Evolutionary conservation across 371 early-diverging fungal species (phyloP).

Genomic region (Capillidium rhysosporum): DNA sequence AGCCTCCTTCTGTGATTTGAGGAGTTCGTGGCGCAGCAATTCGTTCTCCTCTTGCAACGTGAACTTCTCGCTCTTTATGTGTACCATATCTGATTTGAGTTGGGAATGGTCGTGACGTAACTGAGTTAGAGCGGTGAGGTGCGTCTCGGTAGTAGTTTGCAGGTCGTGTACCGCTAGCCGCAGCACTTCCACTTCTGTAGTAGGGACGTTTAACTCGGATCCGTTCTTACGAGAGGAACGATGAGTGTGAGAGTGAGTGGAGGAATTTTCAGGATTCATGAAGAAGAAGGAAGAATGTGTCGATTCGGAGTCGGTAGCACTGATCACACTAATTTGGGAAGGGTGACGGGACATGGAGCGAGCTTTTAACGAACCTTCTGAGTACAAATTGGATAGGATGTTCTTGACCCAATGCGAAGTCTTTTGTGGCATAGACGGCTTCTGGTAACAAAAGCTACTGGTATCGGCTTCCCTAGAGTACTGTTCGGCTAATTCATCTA

Average conservation of each 20-base stretch:
- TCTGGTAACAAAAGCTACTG: neutral
- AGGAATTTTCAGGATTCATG: neutral
- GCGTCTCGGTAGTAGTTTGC: neutral
- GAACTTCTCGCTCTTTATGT: neutral
- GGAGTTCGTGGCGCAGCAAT: neutral
- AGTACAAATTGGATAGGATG: neutral
- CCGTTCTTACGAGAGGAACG: neutral
- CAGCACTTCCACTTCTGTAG: conserved; percentile 1
- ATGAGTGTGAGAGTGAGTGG: neutral
- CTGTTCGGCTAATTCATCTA: neutral
- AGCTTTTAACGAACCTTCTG: neutral
- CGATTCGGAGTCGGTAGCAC: neutral
- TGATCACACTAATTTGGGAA: neutral
- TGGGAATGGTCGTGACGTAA: neutral
- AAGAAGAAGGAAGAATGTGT: neutral
- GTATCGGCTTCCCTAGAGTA: neutral
- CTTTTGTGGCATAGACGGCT: neutral
- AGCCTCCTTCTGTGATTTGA: neutral
- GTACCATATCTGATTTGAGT: neutral
- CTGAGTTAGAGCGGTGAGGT: neutral
- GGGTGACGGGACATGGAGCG: neutral
- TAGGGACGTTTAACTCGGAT: neutral
- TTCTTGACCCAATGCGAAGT: neutral
- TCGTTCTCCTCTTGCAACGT: neutral
- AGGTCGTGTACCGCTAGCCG: neutral